These are phyloP conservation scores for Arthrobotrys entomopaga DNA, from an alignment of 2,329 filamentous ascomycete species.

Conservation along the genomic window DNA sequence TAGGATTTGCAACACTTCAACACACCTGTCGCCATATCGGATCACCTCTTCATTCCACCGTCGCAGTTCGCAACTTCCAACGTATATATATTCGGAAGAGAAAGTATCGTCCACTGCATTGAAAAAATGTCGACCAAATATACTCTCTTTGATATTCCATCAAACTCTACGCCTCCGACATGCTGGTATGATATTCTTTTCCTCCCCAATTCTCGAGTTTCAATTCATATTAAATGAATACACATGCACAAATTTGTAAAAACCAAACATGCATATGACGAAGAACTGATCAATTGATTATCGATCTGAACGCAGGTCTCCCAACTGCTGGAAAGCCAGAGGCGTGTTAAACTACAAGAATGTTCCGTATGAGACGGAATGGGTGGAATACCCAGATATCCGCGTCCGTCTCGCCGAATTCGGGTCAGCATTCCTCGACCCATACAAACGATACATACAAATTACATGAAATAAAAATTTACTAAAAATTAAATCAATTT, in stretches of 20 bases:
- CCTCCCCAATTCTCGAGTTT: neutral
- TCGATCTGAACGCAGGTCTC: conserved; percentile 60
- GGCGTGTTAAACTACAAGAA: conserved; percentile 66
- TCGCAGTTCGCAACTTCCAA: conserved; percentile 6
- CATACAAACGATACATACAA: too few relatives aligned
- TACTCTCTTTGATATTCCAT: conserved; percentile 44
- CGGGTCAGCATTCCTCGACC: conserved; percentile 20
- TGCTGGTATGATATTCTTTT: conserved; percentile 26
- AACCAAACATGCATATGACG: too few relatives aligned
- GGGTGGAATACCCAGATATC: conserved; percentile 69
- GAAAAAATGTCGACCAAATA: conserved; percentile 44
- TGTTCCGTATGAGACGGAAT: conserved; percentile 66
- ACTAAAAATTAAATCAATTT: conserved; percentile 57
- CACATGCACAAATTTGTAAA: too few relatives aligned
- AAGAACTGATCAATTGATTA: neutral
- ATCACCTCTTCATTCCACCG: conserved; percentile 9
- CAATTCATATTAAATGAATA: too few relatives aligned
- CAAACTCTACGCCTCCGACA: conserved; percentile 26
- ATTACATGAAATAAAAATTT: too few relatives aligned
- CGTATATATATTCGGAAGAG: too few relatives aligned
- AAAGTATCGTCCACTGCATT: neutral
- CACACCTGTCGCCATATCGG: conserved; percentile 36
- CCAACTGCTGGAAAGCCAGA: conserved; percentile 68
- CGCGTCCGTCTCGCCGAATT: conserved; percentile 63
- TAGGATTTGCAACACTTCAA: conserved; percentile 47